Evolutionary conservation across 768 basidiomycete genomes (phyloP).

Genomic region (Tulasnella sp.): DNA sequence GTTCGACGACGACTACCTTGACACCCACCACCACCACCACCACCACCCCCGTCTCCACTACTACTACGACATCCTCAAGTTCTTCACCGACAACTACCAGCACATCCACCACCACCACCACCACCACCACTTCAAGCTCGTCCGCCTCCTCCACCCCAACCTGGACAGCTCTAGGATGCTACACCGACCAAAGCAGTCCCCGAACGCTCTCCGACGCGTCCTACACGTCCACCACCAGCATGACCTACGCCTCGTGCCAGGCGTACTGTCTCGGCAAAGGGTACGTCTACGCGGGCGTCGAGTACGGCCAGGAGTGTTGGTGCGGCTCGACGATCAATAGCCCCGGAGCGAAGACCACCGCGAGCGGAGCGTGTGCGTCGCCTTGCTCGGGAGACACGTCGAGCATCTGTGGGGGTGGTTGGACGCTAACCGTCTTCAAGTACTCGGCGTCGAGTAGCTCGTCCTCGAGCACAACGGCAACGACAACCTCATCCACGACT

Average conservation of each 20-base stretch:
- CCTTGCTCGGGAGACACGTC: not conserved
- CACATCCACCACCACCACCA: not conserved
- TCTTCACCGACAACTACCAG: not conserved
- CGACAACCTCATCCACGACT: not conserved
- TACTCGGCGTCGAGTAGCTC: not conserved
- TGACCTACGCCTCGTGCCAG: constrained; percentile 10
- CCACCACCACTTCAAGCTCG: not conserved
- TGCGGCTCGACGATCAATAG: not conserved
- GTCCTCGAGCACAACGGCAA: not conserved
- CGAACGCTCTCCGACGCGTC: not conserved
- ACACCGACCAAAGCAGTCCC: not conserved
- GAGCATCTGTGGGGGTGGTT: not conserved
- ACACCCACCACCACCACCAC: too few relatives aligned
- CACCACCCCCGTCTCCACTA: too few relatives aligned
- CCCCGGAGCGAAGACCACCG: not conserved
- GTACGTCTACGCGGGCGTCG: constrained; percentile 10
- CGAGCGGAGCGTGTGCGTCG: not conserved
- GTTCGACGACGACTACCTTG: not conserved
- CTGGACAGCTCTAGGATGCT: not conserved
- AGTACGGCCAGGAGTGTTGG: constrained; percentile 10
- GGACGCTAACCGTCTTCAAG: not conserved
- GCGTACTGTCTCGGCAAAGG: not conserved
- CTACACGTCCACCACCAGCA: not conserved
- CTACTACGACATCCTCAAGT: not conserved
- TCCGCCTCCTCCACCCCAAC: not conserved